phyloP scores from a whole-genome alignment of 345 rosid species.

The Jatropha curcas region DNA sequence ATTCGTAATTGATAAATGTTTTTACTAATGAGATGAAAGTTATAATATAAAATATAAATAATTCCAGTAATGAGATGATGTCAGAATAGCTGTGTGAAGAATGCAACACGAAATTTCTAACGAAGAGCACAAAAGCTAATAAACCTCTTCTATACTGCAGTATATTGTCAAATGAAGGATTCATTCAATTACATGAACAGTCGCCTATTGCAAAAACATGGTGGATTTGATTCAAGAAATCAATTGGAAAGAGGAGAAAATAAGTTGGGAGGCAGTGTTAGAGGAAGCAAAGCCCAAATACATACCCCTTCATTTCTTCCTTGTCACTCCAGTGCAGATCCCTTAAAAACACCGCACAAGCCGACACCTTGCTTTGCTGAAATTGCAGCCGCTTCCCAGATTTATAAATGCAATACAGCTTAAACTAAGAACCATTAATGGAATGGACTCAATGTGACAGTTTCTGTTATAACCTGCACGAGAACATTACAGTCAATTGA shows the following conservation, averaged over 20 bases:
- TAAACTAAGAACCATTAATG: neutral
- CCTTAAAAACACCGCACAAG: neutral
- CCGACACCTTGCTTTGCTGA: neutral
- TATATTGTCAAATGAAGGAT: neutral
- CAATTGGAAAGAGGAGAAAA: neutral
- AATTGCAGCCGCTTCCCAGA: neutral
- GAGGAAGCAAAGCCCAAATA: too few relatives aligned
- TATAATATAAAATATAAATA: too few relatives aligned
- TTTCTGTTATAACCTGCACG: constrained; percentile 20
- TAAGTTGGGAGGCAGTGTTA: too few relatives aligned
- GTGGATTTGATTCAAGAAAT: neutral
- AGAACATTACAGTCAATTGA: neutral
- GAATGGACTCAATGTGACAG: neutral
- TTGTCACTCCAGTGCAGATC: neutral
- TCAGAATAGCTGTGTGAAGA: too few relatives aligned
- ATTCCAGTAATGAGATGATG: too few relatives aligned
- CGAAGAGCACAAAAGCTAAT: too few relatives aligned
- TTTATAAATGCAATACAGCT: neutral
- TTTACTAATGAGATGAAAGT: too few relatives aligned
- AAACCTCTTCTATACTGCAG: too few relatives aligned
- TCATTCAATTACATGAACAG: neutral
- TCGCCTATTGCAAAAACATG: neutral
- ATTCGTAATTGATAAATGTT: too few relatives aligned
- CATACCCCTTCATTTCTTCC: neutral
- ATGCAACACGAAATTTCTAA: neutral